These are phyloP conservation scores for Mycena rebaudengoi DNA, from an alignment of 768 basidiomycete genomes.

Conservation along the genomic window DNA sequence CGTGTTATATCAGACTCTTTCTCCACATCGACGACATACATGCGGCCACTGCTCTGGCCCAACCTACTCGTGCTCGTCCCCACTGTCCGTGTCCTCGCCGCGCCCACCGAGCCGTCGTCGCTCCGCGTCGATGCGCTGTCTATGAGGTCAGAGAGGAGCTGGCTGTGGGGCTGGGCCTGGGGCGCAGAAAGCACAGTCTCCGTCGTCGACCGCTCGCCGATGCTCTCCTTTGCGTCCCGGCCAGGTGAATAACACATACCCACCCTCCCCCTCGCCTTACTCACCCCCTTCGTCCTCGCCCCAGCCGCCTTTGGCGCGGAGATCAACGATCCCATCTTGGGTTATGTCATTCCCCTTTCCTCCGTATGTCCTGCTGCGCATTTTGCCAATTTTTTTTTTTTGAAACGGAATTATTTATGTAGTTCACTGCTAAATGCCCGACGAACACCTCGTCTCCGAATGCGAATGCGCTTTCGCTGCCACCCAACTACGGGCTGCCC, in stretches of 20 bases:
- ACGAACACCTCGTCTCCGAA: slow-evolving; percentile 35
- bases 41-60: slow-evolving; percentile 23
- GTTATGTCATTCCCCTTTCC: slow-evolving; percentile 76
- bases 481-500: slow-evolving; percentile 73
- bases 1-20: slow-evolving; percentile 5
- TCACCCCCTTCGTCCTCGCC: slow-evolving; percentile 28
- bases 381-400: background rate
- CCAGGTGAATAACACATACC: slow-evolving; percentile 48
- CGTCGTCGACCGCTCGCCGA: slow-evolving; percentile 77
- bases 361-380: slow-evolving; percentile 48
- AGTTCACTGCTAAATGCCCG: slow-evolving; percentile 63
- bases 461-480: slow-evolving; percentile 24
- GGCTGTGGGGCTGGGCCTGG: slow-evolving; percentile 74
- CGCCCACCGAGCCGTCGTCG: slow-evolving; percentile 14
- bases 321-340: slow-evolving; percentile 70
- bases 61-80: slow-evolving; percentile 8
- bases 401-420: background rate
- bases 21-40: background rate
- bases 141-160: slow-evolving; percentile 62
- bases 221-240: slow-evolving; percentile 75
- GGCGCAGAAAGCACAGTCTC: slow-evolving; percentile 76
- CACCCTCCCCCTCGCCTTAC: background rate
- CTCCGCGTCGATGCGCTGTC: no score
- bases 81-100: slow-evolving; percentile 24
- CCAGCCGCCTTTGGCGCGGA: slow-evolving; percentile 83